phyloP scores from a whole-genome alignment of 2,329 filamentous ascomycete species.

The Sphaerostilbella broomeana region DNA sequence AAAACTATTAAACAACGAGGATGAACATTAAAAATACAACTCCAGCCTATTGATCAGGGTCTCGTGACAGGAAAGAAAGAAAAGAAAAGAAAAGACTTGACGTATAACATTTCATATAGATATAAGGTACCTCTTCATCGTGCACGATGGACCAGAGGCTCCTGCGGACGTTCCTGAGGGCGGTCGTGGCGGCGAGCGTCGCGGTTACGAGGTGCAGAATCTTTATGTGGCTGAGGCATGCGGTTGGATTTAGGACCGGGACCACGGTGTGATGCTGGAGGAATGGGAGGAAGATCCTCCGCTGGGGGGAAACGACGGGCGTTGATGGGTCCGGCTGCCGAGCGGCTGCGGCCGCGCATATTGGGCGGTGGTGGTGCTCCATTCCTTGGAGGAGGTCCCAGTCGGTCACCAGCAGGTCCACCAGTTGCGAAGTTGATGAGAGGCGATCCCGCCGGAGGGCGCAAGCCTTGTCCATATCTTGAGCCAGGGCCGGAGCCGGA shows the following conservation, averaged over 20 bases:
- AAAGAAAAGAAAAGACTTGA: neutral
- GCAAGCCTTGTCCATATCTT: constrained; percentile 37
- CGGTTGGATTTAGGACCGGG: constrained; percentile 5
- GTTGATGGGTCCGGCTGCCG: constrained; percentile 15
- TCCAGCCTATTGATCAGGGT: constrained; percentile 3
- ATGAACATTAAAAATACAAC: constrained; percentile 1
- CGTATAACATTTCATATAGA: neutral
- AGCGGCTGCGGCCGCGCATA: constrained; percentile 21
- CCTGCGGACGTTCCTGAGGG: constrained; percentile 14
- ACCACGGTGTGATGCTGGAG: constrained; percentile 16
- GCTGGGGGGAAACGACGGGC: constrained; percentile 4
- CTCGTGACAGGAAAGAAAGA: constrained; percentile 4
- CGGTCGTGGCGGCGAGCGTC: constrained; percentile 7
- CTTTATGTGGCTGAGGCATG: constrained; percentile 7
- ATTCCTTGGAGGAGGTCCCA: constrained; percentile 1
- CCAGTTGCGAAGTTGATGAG: constrained; percentile 41
- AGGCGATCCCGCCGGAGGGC: constrained; percentile 30
- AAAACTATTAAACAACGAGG: constrained; percentile 5
- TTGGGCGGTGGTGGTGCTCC: constrained; percentile 13
- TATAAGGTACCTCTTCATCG: constrained; percentile 9
- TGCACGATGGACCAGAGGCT: constrained; percentile 28
- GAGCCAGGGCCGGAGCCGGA: constrained; percentile 4
- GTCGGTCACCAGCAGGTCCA: constrained; percentile 13
- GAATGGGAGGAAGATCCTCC: constrained; percentile 20
- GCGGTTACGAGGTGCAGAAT: neutral